Conservation (phyloP, 1,284 basidiomycete genomes). For the Cryptococcus neoformans region DNA sequence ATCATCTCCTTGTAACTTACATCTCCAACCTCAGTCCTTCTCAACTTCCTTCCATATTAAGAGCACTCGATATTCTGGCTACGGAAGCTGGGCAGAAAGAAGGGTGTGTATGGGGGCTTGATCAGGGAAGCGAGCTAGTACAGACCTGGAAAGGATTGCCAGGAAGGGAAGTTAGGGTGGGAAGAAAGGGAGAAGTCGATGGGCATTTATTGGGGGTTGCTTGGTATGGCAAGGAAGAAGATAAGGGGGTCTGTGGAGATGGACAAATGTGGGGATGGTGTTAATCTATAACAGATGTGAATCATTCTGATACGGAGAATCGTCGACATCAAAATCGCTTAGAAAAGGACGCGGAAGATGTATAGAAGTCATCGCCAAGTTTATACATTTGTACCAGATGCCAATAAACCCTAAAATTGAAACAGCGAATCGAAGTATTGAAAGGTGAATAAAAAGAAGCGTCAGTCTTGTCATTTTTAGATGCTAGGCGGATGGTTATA, state of each 20-base stretch:
- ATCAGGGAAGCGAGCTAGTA: conserved; percentile 4
- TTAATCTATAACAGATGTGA: conserved; percentile 1
- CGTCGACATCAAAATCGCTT: too few species aligned
- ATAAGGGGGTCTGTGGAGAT: conserved; percentile 11
- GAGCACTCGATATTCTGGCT: conserved; percentile 13
- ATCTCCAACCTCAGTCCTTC: conserved; percentile 5
- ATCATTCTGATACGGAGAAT: too few species aligned
- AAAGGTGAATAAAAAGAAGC: too few species aligned
- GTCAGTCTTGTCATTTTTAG: too few species aligned
- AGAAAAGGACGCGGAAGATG: too few species aligned
- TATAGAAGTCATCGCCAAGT: too few species aligned
- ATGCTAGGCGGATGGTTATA: too few species aligned
- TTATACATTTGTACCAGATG: too few species aligned
- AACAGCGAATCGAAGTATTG: too few species aligned
- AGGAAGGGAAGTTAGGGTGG: conserved; percentile 1
- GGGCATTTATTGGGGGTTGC: conserved; percentile 24
- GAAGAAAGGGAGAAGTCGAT: conserved; percentile 1
- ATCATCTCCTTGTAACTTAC: too few species aligned
- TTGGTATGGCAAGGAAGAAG: conserved; percentile 20
- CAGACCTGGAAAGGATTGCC: not conserved
- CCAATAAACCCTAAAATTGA: too few species aligned
- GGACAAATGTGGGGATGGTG: conserved; percentile 25
- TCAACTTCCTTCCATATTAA: conserved; percentile 12
- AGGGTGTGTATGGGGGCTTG: conserved; percentile 8
- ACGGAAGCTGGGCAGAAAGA: conserved; percentile 6